Base-by-base conservation (phyloP, 73 alveolate genomes). In the Paramecium tetraurelia region DNA sequence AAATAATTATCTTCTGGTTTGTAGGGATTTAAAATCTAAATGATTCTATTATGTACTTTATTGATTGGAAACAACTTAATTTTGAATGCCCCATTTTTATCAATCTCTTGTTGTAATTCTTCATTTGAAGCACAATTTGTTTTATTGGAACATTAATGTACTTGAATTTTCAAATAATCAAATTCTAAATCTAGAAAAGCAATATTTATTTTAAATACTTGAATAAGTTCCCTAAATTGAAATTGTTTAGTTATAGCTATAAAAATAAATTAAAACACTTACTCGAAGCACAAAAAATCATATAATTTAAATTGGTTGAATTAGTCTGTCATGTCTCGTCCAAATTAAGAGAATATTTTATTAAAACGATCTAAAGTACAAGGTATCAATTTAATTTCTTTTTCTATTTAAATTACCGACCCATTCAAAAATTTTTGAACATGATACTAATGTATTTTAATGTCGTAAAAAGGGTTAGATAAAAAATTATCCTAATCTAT, bases 301-400 rank as follows among this genome's bases (percentile, higher is more conserved):
- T 72, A 5, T 21, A 72, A 43, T 72, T 72, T 35, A 33, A 72
- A 21, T 3, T 40, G 16, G n/a, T 72, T 72, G 46, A 35, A 72
- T 36, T 72, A 33, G 24, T 35, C 24, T 18, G 53, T 63, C 22
- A 63, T 63, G 9, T 63, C 27, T 1, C 41, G 24, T 31, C 86
- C 86, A 72, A 29, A 72, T 35, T 72, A 12, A 35, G 40, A 35
- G 31, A 72, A 72, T 12, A 40, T 33, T n/a, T 20, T 72, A 29
- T 31, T 36, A 72, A 72, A 72, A 20, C 86, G 53, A 72, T 72
- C 86, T 72, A 72, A 14, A 14, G 86, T 72, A 72, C 86, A 72
- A 29, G 86, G 86, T 36, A 72, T 72, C 24, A 72, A 40, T 5
- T 72, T 5, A n/a, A 72, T 72, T 36, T 72, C 46, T 18, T 31